Percentiles rank a stretch among this genome's conserved stretches.
These are phyloP conservation scores for Sequoia sempervirens DNA, from an alignment of 75 land plant genomes.

Conservation along the genomic window DNA sequence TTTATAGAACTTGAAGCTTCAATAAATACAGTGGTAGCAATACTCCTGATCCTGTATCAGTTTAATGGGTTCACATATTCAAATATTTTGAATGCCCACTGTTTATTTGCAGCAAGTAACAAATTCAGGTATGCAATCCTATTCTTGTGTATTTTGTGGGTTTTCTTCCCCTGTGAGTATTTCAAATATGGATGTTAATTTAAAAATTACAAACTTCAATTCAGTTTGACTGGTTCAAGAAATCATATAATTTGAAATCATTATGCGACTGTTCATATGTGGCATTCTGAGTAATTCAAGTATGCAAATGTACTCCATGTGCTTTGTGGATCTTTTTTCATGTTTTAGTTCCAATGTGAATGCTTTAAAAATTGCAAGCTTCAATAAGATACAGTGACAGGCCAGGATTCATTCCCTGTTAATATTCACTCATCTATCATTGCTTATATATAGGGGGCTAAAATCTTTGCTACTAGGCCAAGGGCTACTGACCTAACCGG, in stretches of 20 bases:
- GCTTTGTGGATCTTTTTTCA: neutral
- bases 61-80: neutral
- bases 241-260: no score
- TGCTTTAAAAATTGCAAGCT: neutral
- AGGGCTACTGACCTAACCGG: neutral
- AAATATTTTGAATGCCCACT: neutral
- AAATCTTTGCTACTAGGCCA: neutral
- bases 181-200: neutral
- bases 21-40: neutral
- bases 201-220: neutral
- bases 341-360: neutral
- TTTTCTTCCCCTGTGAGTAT: neutral
- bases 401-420: neutral
- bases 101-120: neutral
- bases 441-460: neutral
- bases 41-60: neutral
- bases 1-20: neutral
- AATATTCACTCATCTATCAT: neutral
- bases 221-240: no score
- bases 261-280: no score
- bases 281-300: neutral
- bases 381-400: neutral
- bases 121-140: neutral
- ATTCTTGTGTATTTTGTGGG: neutral
- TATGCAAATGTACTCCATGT: neutral